Evolutionary conservation across 805 yeast species (phyloP).

Genomic region (Lipomyces kockii): DNA sequence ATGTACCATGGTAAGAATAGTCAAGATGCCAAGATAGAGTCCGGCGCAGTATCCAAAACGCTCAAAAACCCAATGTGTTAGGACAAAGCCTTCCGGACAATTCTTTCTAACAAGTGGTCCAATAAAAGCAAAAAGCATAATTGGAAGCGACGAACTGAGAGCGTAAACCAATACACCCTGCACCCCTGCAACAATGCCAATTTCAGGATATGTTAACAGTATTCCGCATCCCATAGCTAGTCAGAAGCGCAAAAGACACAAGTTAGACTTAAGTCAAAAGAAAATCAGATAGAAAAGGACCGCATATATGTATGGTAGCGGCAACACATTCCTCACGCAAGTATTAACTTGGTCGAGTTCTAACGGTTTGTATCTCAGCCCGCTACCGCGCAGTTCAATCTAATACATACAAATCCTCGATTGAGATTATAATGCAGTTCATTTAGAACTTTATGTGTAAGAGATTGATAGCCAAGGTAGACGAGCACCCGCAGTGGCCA

Average conservation of each 20-base stretch:
- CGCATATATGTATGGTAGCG: background rate
- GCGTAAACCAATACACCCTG: constrained; percentile 87
- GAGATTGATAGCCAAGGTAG: constrained; percentile 20
- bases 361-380: constrained; percentile 79
- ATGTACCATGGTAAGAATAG: constrained; percentile 71
- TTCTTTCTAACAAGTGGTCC: constrained; percentile 79
- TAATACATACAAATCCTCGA: background rate
- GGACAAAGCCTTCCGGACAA: constrained; percentile 88
- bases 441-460: background rate
- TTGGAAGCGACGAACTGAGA: constrained; percentile 78
- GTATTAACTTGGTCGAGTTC: constrained; percentile 81
- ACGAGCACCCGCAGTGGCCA: constrained; percentile 55
- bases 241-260: background rate
- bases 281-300: background rate
- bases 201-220: constrained; percentile 80
- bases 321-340: constrained; percentile 72
- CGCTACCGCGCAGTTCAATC: background rate
- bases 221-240: constrained; percentile 89
- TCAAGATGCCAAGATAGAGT: constrained; percentile 75
- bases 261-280: constrained; percentile 8
- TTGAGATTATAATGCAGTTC: background rate
- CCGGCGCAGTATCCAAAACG: constrained; percentile 77
- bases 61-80: constrained; percentile 92
- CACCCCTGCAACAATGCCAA: constrained; percentile 82
- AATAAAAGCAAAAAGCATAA: constrained; percentile 76